Base-by-base conservation (phyloP, 2,329 filamentous ascomycete species). In the Claviceps cyperi region DNA sequence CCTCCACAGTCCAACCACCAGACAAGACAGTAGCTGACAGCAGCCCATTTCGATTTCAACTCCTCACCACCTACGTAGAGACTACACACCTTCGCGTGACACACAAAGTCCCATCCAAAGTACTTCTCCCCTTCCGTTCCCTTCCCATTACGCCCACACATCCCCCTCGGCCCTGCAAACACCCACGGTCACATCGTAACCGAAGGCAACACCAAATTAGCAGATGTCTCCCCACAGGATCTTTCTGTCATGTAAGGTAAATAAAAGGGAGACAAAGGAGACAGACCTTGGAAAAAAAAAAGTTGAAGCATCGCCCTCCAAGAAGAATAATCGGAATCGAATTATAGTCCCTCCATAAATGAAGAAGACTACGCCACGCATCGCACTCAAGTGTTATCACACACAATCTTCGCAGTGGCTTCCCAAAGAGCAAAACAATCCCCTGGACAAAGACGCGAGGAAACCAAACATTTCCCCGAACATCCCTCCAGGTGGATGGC, bases 251-350 rank as follows among this genome's bases (percentile, higher is more conserved):
- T 2, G 14, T n/a, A 5, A 44, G 32, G 21, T 4, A 45, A 13
- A 15, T 3, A 2, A 8, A 32, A 32, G 14, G 6, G 15, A 1
- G 1, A 19, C 14, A 28, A 36, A 21, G 17, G 41, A 17, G 32
- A 55, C 55, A 49, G 43, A 57, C 55, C 52, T 52, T 7, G 28
- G n/a, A 38, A 37, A n/a, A 21, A 48, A 54, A 57, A 54, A 51
- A 40, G 21, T 13, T 56, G 55, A 57, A 57, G 55, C 55, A 57
- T 44, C 55, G 52, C 48, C 54, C 55, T 56, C 55, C 46, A 49
- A 49, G 52, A 55, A 57, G 55, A 57, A 52, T 57, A 57, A 57
- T 57, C 55, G 55, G 55, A 57, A 57, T 57, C 55, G 55, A 57
- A 57, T 56, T 51, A 56, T 56, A 55, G 53, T 53, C 48, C 19